Evolutionary conservation across 2,329 filamentous ascomycete genomes (phyloP), one percentile per base, ranked within the genome.

Genomic region (Cladosporium sphaerospermum): DNA sequence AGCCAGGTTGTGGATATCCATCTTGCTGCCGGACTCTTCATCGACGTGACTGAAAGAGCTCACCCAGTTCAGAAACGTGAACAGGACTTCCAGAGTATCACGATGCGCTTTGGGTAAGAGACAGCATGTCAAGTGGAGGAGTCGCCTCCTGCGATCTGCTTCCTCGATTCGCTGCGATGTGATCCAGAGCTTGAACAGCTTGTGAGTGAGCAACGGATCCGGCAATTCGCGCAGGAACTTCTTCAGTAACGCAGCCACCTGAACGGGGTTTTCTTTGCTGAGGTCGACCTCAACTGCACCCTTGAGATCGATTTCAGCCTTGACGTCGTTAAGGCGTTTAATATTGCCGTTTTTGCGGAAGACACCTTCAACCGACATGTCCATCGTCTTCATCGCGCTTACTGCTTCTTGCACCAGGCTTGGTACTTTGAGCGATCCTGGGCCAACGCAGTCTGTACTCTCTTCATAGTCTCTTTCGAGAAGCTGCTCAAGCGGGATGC

Each of bases 311-410:
- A 99, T 90, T 62, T 85, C 78, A 53, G 95, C 89, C 37, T 89
- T 85, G 6, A 95, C 77, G 57, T 96, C 91, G 61, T 88, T 89
- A 42, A 96, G 78, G 61, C 91, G 88, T 70, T 93, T 92, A 74
- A 99, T 96, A 70, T 97, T 99, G 62, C 93, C 93, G 64, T 97
- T 99, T 79, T 99, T 99, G 62, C 93, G 85, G 81, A 99, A 99
- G 18, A 99, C 91, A 63, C 93, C 93, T 71, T 99, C 93, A 1
- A 99, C 89, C 1, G 92, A 97, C 75, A 99, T 90, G 69, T 99
- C 93, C 89, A 99, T 97, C 71, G 92, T 93, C 62, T 91, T 85
- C 89, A 99, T 96, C 10, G 91, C 90, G 3, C 88, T 87, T 36
- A 99, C 86, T 45, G 92, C 85, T 67, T 96, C 92, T 64, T 97